Percentiles rank a stretch among this genome's conserved stretches.
Evolutionary conservation across 257 asterid species (phyloP).

Genomic region (Osmanthus fragrans): DNA sequence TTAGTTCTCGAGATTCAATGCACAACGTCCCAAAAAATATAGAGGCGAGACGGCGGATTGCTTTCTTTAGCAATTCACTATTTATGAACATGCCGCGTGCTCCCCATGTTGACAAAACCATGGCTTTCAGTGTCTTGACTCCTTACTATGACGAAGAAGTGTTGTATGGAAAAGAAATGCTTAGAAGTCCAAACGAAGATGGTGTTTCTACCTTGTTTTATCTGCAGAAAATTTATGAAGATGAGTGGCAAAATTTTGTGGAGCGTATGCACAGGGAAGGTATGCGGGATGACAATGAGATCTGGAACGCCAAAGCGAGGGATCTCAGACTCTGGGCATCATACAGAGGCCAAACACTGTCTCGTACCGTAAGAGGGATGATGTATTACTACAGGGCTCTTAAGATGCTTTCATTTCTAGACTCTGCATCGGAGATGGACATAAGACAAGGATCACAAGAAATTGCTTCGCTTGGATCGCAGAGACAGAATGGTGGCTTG

Average conservation of each 20-base stretch:
- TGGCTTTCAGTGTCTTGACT: slow-evolving; percentile 95
- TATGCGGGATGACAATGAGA: slow-evolving; percentile 54
- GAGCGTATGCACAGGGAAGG: slow-evolving; percentile 90
- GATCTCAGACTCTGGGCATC: slow-evolving; percentile 95
- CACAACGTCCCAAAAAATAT: slow-evolving; percentile 67
- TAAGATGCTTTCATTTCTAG: slow-evolving; percentile 91
- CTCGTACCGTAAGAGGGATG: slow-evolving; percentile 97
- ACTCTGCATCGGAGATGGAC: slow-evolving; percentile 84
- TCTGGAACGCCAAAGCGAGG: slow-evolving; percentile 67
- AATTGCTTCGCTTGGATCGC: slow-evolving; percentile 47
- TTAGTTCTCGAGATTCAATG: slow-evolving; percentile 81
- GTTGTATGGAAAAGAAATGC: slow-evolving; percentile 71
- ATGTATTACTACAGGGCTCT: slow-evolving; percentile 94
- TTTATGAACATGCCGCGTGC: slow-evolving; percentile 98
- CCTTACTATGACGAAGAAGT: slow-evolving; percentile 97
- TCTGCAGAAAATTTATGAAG: slow-evolving; percentile 80
- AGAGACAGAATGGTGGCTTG: slow-evolving; percentile 34
- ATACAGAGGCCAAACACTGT: slow-evolving; percentile 90
- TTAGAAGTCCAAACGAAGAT: slow-evolving; percentile 84
- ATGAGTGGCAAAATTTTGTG: slow-evolving; percentile 85
- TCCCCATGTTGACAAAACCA: slow-evolving; percentile 87
- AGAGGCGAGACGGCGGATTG: slow-evolving; percentile 76
- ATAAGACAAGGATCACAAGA: slow-evolving; percentile 71
- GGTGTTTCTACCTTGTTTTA: slow-evolving; percentile 82
- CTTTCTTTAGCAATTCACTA: slow-evolving; percentile 92